These are phyloP conservation scores for Skeletonema marinoi DNA, from an alignment of 108 stramenopile species.

Conservation along the genomic window DNA sequence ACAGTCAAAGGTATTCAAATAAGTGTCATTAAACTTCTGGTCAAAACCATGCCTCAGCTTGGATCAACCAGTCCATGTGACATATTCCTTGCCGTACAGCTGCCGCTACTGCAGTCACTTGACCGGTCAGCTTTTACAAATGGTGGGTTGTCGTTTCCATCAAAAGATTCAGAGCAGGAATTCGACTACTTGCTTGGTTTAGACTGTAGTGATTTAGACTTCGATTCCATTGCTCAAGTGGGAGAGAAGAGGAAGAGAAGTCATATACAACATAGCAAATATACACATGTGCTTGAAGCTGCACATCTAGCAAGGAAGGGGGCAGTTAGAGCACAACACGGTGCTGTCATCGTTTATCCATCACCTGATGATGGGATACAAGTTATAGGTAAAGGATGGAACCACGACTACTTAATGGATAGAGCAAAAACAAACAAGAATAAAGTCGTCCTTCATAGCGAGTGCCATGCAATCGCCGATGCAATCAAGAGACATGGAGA, in stretches of 20 bases:
- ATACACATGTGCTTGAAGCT: conserved; percentile 27
- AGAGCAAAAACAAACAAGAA: conserved; percentile 20
- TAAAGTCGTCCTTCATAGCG: conserved; percentile 38
- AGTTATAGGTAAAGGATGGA: conserved; percentile 41
- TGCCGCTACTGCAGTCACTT: conserved; percentile 24
- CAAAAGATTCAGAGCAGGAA: not conserved
- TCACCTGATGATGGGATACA: conserved; percentile 1
- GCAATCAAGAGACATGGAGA: conserved; percentile 32
- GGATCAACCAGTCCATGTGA: conserved; percentile 13
- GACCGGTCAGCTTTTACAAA: conserved; percentile 14
- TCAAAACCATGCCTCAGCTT: conserved; percentile 13
- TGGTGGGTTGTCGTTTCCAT: conserved; percentile 20
- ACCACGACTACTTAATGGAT: conserved; percentile 28
- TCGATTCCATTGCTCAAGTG: not conserved
- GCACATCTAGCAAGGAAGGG: conserved; percentile 38
- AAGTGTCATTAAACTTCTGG: conserved; percentile 3
- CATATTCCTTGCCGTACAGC: conserved; percentile 28
- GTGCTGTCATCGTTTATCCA: conserved; percentile 30
- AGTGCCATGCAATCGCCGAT: conserved; percentile 33
- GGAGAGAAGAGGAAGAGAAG: conserved; percentile 33
- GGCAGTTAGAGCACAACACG: conserved; percentile 32
- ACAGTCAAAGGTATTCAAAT: not conserved
- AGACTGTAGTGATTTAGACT: not conserved
- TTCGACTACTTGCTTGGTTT: conserved; percentile 19
- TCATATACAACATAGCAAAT: not conserved